Conservation (phyloP, 2,329 filamentous ascomycete species). For the Thelonectria rubi region DNA sequence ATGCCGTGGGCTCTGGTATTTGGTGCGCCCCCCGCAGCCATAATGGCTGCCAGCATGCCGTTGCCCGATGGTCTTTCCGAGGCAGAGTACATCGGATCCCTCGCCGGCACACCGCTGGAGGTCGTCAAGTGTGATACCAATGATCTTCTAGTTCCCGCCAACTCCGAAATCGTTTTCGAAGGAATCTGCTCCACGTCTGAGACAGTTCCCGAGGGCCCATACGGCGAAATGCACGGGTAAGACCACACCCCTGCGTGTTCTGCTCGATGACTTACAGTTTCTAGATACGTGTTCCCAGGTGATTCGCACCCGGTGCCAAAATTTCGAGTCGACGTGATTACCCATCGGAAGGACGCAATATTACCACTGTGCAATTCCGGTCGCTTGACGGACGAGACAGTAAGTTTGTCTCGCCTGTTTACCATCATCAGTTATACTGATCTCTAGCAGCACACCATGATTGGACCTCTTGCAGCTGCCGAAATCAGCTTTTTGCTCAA, state of each 20-base stretch:
- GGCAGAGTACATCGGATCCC: constrained; percentile 57
- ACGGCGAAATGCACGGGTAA: constrained; percentile 53
- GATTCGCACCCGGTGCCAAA: constrained; percentile 21
- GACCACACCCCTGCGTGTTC: not conserved
- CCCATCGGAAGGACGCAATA: constrained; percentile 27
- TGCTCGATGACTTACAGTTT: not conserved
- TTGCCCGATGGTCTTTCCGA: constrained; percentile 59
- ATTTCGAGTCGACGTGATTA: constrained; percentile 22
- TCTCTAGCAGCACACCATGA: constrained; percentile 38
- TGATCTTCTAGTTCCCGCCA: constrained; percentile 58
- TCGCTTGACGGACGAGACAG: constrained; percentile 28
- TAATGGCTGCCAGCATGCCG: constrained; percentile 59
- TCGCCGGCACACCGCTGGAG: constrained; percentile 55
- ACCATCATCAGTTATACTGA: too few species aligned
- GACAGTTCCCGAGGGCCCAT: constrained; percentile 56
- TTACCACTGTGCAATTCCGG: constrained; percentile 26
- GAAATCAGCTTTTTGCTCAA: constrained; percentile 26
- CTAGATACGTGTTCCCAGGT: constrained; percentile 27
- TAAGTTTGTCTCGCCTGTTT: too few species aligned
- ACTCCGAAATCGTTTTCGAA: constrained; percentile 60
- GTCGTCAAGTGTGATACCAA: constrained; percentile 63
- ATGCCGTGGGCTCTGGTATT: constrained; percentile 59
- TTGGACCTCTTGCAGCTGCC: constrained; percentile 30
- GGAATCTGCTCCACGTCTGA: constrained; percentile 57
- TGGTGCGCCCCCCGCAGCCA: constrained; percentile 60